Conservation (phyloP, 2,329 filamentous ascomycete genomes). For the Chalaropsis thielavioides region DNA sequence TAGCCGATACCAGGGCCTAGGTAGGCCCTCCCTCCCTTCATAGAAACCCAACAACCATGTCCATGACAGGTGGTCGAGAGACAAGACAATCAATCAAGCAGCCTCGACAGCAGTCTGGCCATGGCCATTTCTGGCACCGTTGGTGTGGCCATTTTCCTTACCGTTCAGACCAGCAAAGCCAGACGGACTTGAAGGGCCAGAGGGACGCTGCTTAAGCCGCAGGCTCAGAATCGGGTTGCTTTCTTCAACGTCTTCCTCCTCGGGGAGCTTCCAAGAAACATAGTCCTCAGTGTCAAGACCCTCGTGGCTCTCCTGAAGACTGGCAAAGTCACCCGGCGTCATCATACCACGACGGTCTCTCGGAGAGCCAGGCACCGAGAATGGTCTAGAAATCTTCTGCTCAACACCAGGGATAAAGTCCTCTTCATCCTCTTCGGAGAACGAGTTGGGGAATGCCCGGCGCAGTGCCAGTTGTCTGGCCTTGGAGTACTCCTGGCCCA, state of each 20-base stretch:
- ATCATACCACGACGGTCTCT: conserved; percentile 90
- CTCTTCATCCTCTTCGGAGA: conserved; percentile 69
- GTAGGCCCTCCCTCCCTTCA: too few relatives aligned
- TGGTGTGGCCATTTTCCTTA: conserved; percentile 12
- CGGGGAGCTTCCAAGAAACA: conserved; percentile 91
- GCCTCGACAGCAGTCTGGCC: conserved; percentile 10
- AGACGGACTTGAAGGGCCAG: conserved; percentile 18
- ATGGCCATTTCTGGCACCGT: conserved; percentile 3
- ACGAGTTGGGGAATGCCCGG: conserved; percentile 80
- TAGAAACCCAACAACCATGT: neutral
- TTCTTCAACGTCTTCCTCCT: conserved; percentile 81
- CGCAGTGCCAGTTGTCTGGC: conserved; percentile 82
- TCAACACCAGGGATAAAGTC: conserved; percentile 87
- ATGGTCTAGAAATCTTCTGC: conserved; percentile 85
- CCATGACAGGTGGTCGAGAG: neutral
- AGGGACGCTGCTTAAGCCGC: conserved; percentile 36
- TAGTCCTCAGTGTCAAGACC: conserved; percentile 93
- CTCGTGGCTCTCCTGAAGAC: conserved; percentile 84
- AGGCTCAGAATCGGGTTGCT: conserved; percentile 46
- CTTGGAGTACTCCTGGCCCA: conserved; percentile 99
- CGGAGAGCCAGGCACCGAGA: conserved; percentile 87
- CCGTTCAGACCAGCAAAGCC: conserved; percentile 13
- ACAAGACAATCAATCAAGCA: neutral
- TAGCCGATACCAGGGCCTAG: conserved; percentile 5
- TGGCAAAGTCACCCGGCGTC: conserved; percentile 96